Evolutionary conservation across 1,284 basidiomycete species (phyloP).

Genomic region (Earliella scabrosa): DNA sequence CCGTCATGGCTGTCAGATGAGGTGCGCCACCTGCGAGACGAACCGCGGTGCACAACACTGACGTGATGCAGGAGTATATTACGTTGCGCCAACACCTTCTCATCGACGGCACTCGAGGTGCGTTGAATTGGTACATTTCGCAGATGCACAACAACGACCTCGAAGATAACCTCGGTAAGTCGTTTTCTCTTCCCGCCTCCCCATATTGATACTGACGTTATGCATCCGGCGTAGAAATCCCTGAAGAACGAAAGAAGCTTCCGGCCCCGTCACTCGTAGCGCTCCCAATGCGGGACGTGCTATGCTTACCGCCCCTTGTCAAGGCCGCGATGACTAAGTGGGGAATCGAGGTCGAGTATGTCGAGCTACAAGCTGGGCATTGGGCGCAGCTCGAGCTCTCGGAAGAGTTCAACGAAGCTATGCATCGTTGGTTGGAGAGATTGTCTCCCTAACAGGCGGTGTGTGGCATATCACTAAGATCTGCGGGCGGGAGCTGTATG

Average conservation of each 20-base stretch:
- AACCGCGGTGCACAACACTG: no score
- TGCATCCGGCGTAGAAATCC: neutral
- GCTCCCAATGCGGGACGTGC: neutral
- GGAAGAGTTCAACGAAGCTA: neutral
- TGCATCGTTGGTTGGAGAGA: neutral
- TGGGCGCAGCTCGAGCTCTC: neutral
- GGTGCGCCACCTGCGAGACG: no score
- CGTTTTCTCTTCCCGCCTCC: neutral
- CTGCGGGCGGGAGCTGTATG: no score
- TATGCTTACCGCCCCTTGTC: neutral
- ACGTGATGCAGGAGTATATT: no score
- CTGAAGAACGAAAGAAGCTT: neutral
- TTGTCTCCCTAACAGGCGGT: no score
- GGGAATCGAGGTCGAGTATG: neutral
- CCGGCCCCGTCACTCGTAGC: neutral
- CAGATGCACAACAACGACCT: neutral
- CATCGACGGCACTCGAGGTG: no score
- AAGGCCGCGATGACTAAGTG: neutral
- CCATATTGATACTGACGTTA: no score
- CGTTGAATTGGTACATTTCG: no score
- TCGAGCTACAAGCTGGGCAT: neutral
- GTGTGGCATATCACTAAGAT: no score
- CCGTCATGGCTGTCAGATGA: slow-evolving; percentile 3
- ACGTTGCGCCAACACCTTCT: no score
- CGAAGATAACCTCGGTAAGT: neutral